Percentiles rank a stretch among this genome's conserved stretches.
These are phyloP conservation scores for Arthromyces matolae DNA, from an alignment of 768 basidiomycete genomes.

Conservation along the genomic window DNA sequence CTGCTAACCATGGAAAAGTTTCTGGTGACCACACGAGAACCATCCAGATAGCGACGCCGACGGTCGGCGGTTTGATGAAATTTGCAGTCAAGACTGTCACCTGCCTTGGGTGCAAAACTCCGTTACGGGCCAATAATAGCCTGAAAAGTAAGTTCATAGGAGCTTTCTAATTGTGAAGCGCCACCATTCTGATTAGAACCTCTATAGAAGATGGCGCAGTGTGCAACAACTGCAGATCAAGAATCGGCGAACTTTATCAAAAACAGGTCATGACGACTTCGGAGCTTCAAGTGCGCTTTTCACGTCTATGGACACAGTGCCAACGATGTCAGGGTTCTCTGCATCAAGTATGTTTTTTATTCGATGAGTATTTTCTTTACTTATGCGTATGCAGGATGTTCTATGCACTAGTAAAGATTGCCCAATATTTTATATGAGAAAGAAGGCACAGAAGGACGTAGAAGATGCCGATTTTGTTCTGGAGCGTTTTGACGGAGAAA, in stretches of 20 bases:
- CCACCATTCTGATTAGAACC: background rate
- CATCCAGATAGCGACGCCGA: constrained; percentile 95
- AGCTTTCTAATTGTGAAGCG: no score
- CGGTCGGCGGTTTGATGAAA: constrained; percentile 96
- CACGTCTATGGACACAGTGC: constrained; percentile 97
- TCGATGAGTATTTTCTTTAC: background rate
- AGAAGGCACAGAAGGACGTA: constrained; percentile 97
- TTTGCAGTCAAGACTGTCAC: constrained; percentile 96
- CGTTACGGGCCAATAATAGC: constrained; percentile 75
- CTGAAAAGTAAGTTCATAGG: constrained; percentile 54
- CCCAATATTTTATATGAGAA: constrained; percentile 98
- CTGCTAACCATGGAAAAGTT: constrained; percentile 45
- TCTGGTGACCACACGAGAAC: constrained; percentile 95
- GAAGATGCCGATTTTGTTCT: constrained; percentile 76
- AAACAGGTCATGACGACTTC: constrained; percentile 80
- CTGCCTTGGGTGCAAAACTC: constrained; percentile 94
- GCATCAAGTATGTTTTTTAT: constrained; percentile 62
- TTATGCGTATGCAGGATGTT: constrained; percentile 65
- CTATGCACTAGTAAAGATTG: constrained; percentile 96
- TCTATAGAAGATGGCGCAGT: constrained; percentile 73
- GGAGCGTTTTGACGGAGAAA: constrained; percentile 79
- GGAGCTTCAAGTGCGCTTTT: constrained; percentile 83
- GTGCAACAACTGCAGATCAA: constrained; percentile 87
- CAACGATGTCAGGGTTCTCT: constrained; percentile 98
- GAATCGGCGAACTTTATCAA: constrained; percentile 86